phyloP scores from a whole-genome alignment of 2,329 filamentous ascomycete genomes.

The Penicillium sp. region DNA sequence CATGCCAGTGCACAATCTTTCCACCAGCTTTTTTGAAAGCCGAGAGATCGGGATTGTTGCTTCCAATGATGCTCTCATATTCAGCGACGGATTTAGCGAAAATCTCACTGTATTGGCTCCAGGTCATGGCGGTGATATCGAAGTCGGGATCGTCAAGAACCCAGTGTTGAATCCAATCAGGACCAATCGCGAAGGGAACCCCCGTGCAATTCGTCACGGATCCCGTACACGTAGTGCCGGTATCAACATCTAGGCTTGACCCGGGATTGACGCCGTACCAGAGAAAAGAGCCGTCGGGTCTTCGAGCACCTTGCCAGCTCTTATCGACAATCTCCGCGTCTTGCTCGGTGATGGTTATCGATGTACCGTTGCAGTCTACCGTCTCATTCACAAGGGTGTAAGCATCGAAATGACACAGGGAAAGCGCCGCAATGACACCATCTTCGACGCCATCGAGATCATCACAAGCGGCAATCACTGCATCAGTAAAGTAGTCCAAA shows the following conservation, averaged over 20 bases:
- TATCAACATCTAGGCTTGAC: background rate
- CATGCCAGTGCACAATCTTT: constrained; percentile 3
- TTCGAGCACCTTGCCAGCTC: background rate
- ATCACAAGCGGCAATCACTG: constrained; percentile 11
- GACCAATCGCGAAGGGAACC: background rate
- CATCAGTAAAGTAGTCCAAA: constrained; percentile 7
- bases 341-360: background rate
- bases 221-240: background rate
- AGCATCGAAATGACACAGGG: constrained; percentile 11
- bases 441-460: constrained; percentile 11
- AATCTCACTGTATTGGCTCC: constrained; percentile 24
- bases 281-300: constrained; percentile 17
- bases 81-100: constrained; percentile 27
- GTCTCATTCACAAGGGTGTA: constrained; percentile 3
- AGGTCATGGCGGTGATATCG: background rate
- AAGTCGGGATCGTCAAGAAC: background rate
- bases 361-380: background rate
- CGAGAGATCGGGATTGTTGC: constrained; percentile 18
- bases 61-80: constrained; percentile 17
- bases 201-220: background rate
- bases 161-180: background rate
- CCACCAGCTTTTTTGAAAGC: constrained; percentile 1
- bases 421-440: constrained; percentile 12
- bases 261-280: constrained; percentile 30
- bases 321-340: constrained; percentile 1